Evolutionary conservation across 2,329 filamentous ascomycete species (phyloP).

Genomic region (Neofusicoccum kwambonambiense): DNA sequence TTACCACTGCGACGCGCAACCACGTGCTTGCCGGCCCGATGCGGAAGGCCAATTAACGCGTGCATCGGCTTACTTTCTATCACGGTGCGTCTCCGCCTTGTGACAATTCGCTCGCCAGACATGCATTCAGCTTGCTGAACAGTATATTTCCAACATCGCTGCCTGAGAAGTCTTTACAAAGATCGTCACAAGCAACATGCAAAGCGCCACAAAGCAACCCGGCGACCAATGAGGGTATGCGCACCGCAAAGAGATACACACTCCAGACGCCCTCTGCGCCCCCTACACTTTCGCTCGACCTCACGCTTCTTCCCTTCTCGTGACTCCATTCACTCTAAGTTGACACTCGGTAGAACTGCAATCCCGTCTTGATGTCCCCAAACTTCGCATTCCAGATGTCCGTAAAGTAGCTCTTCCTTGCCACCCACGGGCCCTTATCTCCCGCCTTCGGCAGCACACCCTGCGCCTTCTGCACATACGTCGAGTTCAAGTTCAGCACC

Average conservation of each 20-base stretch:
- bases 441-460: slow-evolving; percentile 50
- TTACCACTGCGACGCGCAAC: not conserved
- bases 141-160: too few relatives aligned
- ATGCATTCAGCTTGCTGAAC: too few relatives aligned
- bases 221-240: not conserved
- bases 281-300: not conserved
- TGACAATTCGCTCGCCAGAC: too few relatives aligned
- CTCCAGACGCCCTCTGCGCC: not conserved
- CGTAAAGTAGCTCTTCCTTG: slow-evolving; percentile 44
- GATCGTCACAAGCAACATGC: not conserved
- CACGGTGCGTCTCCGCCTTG: not conserved
- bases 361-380: slow-evolving; percentile 42
- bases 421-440: slow-evolving; percentile 43
- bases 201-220: not conserved
- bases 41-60: not conserved
- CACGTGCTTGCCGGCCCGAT: not conserved
- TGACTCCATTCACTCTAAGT: not conserved
- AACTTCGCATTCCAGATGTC: slow-evolving; percentile 45
- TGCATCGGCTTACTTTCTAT: not conserved
- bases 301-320: not conserved
- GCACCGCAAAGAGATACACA: not conserved
- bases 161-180: too few relatives aligned
- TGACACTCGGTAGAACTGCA: slow-evolving; percentile 35
- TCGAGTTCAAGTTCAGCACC: slow-evolving; percentile 49
- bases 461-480: slow-evolving; percentile 49